A percentile compares a stretch with the other conserved stretches of the same genome.
Conservation (phyloP, 2,329 filamentous ascomycete genomes). For the Amesomyces nigricolor region DNA sequence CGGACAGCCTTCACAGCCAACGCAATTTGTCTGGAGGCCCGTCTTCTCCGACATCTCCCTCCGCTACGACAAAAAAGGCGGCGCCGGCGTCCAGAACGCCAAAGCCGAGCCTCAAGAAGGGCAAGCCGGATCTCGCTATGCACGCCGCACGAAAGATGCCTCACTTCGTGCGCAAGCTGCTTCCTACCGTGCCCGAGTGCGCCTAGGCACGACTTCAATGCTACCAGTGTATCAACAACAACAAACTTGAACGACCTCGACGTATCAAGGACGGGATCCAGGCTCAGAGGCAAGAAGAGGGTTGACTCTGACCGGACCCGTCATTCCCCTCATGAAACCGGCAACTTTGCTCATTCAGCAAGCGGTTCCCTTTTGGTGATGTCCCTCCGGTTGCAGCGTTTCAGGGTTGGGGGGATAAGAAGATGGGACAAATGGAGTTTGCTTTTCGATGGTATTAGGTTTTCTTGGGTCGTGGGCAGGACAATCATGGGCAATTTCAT, state of each 20-base stretch:
- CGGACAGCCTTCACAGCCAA: conserved; percentile 44
- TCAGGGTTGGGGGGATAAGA: conserved; percentile 5
- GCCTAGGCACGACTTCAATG: conserved; percentile 25
- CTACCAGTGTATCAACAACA: conserved; percentile 8
- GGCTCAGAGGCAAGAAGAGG: conserved; percentile 16
- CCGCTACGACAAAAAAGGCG: conserved; percentile 27
- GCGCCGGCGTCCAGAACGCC: conserved; percentile 36
- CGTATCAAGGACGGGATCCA: conserved; percentile 17
- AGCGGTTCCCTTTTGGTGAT: conserved; percentile 15
- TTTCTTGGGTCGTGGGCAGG: conserved; percentile 15
- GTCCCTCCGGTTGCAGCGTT: conserved; percentile 10
- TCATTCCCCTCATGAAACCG: conserved; percentile 20
- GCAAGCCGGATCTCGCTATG: conserved; percentile 35
- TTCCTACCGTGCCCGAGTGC: conserved; percentile 34
- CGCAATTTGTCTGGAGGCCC: conserved; percentile 53
- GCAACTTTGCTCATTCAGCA: conserved; percentile 21
- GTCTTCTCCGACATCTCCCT: conserved; percentile 47
- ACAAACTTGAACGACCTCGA: conserved; percentile 5
- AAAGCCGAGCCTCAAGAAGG: conserved; percentile 41
- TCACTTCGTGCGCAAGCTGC: conserved; percentile 34
- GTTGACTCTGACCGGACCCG: conserved; percentile 17
- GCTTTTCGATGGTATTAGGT: conserved; percentile 16
- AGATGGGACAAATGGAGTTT: conserved; percentile 19
- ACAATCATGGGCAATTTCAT: conserved; percentile 10
- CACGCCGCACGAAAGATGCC: conserved; percentile 34